A percentile compares a stretch with the other conserved stretches of the same genome.
These are phyloP conservation scores for Piedraia hortae DNA, from an alignment of 2,329 filamentous ascomycete genomes.

Conservation along the genomic window DNA sequence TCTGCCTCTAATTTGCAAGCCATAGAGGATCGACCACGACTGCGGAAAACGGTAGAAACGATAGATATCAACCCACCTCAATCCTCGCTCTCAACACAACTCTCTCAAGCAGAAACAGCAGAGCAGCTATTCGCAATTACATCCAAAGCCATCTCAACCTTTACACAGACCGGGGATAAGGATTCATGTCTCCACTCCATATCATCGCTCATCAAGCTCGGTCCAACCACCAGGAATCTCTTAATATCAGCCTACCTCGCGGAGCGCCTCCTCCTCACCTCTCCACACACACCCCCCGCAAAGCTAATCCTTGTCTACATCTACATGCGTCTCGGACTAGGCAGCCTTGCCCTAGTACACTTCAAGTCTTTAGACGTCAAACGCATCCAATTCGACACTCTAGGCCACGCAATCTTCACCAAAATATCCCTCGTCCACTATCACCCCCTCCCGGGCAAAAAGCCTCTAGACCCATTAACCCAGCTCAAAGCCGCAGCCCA, in stretches of 20 bases:
- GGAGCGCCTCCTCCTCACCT: slow-evolving; percentile 7
- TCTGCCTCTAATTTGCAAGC: neutral
- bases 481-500: slow-evolving; percentile 8
- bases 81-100: no score
- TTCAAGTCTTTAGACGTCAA: slow-evolving; percentile 12
- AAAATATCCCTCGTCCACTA: slow-evolving; percentile 10
- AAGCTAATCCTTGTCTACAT: slow-evolving; percentile 12
- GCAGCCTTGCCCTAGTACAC: slow-evolving; percentile 8
- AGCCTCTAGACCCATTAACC: slow-evolving; percentile 8
- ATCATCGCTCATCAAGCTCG: slow-evolving; percentile 9
- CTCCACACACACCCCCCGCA: slow-evolving; percentile 10
- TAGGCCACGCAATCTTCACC: slow-evolving; percentile 12
- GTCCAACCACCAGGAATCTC: slow-evolving; percentile 5
- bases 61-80: no score
- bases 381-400: slow-evolving; percentile 13
- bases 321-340: slow-evolving; percentile 11
- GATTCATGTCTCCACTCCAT: slow-evolving; percentile 11
- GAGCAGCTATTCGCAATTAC: slow-evolving; percentile 6
- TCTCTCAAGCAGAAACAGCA: slow-evolving; percentile 1
- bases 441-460: slow-evolving; percentile 4
- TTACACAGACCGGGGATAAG: no score
- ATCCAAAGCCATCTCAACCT: slow-evolving; percentile 4
- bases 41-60: slow-evolving; percentile 3
- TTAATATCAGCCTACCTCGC: slow-evolving; percentile 10
- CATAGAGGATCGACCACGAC: no score